phyloP scores from a whole-genome alignment of 2,329 filamentous ascomycete genomes.

The Monosporascus sp. region DNA sequence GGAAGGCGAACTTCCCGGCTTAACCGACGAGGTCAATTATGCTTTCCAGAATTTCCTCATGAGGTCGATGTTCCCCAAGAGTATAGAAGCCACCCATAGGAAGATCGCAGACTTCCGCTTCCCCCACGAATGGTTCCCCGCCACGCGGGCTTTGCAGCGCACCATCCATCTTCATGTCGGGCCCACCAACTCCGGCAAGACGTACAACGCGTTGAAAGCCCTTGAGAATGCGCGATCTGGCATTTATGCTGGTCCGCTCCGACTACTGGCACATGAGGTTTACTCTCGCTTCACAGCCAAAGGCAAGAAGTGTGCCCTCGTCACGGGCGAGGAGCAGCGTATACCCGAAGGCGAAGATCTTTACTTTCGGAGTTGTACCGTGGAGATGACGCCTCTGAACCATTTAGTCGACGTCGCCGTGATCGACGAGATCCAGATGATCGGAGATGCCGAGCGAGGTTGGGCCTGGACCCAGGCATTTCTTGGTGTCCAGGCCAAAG shows the following conservation, averaged over 20 bases:
- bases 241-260: constrained; percentile 84
- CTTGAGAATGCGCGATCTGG: constrained; percentile 71
- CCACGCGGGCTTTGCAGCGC: constrained; percentile 71
- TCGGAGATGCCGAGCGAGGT: constrained; percentile 71
- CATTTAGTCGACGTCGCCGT: constrained; percentile 75
- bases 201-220: constrained; percentile 84
- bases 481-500: constrained; percentile 77
- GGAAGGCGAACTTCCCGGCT: constrained; percentile 40
- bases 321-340: constrained; percentile 88
- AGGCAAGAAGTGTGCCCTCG: constrained; percentile 68
- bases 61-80: constrained; percentile 49
- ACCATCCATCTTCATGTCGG: constrained; percentile 91
- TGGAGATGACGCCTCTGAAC: constrained; percentile 72
- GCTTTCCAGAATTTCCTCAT: constrained; percentile 63
- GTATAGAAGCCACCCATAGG: constrained; percentile 53
- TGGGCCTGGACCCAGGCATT: constrained; percentile 94
- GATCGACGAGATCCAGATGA: constrained; percentile 99
- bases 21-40: constrained; percentile 57
- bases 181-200: constrained; percentile 97
- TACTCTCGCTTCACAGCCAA: constrained; percentile 79
- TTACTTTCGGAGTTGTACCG: constrained; percentile 77
- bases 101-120: constrained; percentile 77
- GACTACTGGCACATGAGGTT: constrained; percentile 90
- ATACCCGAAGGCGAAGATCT: constrained; percentile 53
- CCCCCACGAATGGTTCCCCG: constrained; percentile 88